Evolutionary conservation across 768 basidiomycete genomes (phyloP).

Genomic region (Termitomyces sp.): DNA sequence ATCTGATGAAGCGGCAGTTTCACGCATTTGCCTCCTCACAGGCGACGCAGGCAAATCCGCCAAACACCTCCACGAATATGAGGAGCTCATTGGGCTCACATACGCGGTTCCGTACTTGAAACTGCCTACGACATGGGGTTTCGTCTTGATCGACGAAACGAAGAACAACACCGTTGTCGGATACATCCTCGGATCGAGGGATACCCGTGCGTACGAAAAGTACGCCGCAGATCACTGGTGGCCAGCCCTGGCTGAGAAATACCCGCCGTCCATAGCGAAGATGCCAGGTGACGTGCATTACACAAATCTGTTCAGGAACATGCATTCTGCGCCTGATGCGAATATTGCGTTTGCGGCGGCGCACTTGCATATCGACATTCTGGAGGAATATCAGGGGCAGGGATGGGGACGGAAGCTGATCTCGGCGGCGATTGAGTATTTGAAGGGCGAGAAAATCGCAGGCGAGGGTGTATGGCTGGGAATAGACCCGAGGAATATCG

Average conservation of each 20-base stretch:
- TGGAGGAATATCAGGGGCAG: conserved; percentile 59
- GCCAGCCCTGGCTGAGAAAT: conserved; percentile 54
- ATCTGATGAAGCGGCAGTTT: conserved; percentile 52
- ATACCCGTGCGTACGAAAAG: conserved; percentile 61
- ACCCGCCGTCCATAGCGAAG: conserved; percentile 31
- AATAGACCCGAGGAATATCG: conserved; percentile 56
- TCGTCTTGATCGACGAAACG: conserved; percentile 59
- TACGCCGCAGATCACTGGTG: conserved; percentile 58
- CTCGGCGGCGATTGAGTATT: conserved; percentile 43
- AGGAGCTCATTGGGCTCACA: conserved; percentile 64
- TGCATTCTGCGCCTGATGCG: conserved; percentile 42
- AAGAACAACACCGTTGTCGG: conserved; percentile 52
- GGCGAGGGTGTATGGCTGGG: conserved; percentile 62
- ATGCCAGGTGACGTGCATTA: conserved; percentile 42
- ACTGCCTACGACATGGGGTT: conserved; percentile 64
- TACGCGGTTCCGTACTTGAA: conserved; percentile 76
- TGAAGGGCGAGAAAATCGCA: conserved; percentile 38
- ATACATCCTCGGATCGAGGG: conserved; percentile 62
- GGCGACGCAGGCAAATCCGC: conserved; percentile 68
- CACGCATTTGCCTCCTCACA: conserved; percentile 71
- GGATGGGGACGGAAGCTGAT: conserved; percentile 73
- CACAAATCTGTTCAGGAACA: conserved; percentile 34
- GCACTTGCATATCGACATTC: conserved; percentile 72
- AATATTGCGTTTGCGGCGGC: conserved; percentile 63
- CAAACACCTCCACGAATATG: conserved; percentile 51